These are phyloP conservation scores for Solanum hybrid DNA, from an alignment of 305 asterid species.

Conservation along the genomic window DNA sequence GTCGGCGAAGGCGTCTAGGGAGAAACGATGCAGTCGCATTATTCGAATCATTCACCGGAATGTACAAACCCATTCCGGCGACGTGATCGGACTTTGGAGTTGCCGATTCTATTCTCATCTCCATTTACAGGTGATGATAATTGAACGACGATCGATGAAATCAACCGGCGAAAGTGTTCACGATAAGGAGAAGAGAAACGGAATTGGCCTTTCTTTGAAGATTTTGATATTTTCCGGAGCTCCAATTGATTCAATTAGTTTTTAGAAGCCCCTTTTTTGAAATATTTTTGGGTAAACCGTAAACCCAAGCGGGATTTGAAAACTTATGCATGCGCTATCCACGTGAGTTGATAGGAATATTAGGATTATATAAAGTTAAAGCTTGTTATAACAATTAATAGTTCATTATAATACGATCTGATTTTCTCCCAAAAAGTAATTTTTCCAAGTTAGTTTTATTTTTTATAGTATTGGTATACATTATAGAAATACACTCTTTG, in stretches of 20 bases:
- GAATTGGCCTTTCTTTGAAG: not conserved
- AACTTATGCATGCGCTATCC: not conserved
- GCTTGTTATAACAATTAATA: not conserved
- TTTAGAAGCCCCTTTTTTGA: not conserved
- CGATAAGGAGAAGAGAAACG: not conserved
- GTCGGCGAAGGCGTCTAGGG: conserved; percentile 18
- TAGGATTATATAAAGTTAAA: not conserved
- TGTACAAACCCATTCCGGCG: conserved; percentile 12
- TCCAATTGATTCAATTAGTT: not conserved
- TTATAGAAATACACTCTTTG: not conserved
- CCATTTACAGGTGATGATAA: not conserved
- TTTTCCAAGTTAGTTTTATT: not conserved
- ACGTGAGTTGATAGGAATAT: not conserved
- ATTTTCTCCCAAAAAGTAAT: not conserved
- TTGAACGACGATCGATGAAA: conserved; percentile 1
- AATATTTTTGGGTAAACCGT: not conserved
- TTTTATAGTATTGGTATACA: not conserved
- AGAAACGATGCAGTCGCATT: not conserved
- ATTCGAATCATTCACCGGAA: conserved; percentile 15
- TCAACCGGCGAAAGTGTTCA: not conserved
- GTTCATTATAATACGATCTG: not conserved
- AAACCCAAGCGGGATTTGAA: not conserved
- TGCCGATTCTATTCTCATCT: not conserved
- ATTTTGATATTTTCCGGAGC: not conserved
- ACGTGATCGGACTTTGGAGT: not conserved